Conservation (phyloP, 2,329 filamentous ascomycete species). For the Aspergillus luchuensis region DNA sequence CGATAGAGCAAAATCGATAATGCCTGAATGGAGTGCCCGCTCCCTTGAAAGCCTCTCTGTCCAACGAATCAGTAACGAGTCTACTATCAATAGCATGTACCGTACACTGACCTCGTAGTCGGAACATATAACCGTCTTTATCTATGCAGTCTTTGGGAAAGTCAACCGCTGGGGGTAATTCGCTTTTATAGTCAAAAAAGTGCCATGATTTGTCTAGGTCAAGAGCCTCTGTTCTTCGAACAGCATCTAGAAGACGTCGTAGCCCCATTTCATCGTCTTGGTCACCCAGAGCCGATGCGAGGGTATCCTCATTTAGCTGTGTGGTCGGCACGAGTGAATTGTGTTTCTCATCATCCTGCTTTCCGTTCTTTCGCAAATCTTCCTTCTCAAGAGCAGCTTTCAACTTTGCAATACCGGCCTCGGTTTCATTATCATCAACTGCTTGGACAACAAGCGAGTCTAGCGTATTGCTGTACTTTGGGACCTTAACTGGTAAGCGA, state of each 20-base stretch:
- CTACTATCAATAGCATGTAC: not conserved
- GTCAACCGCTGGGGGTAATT: slow-evolving; percentile 24
- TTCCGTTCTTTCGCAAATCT: not conserved
- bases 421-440: slow-evolving; percentile 60
- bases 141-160: slow-evolving; percentile 41
- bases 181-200: slow-evolving; percentile 53
- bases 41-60: slow-evolving; percentile 55
- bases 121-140: slow-evolving; percentile 32
- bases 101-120: slow-evolving; percentile 36
- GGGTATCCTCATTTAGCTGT: slow-evolving; percentile 40
- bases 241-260: slow-evolving; percentile 57
- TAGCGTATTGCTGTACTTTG: slow-evolving; percentile 65
- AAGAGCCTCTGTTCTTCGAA: slow-evolving; percentile 63
- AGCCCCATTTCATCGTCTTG: slow-evolving; percentile 47
- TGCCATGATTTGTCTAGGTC: slow-evolving; percentile 56
- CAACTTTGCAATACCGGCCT: slow-evolving; percentile 52
- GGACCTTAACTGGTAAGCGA: slow-evolving; percentile 16
- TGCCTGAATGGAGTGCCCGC: slow-evolving; percentile 63
- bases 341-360: not conserved
- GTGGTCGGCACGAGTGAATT: slow-evolving; percentile 9
- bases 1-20: slow-evolving; percentile 58
- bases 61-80: slow-evolving; percentile 14
- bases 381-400: slow-evolving; percentile 33
- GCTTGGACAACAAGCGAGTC: slow-evolving; percentile 63
- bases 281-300: slow-evolving; percentile 48